Percentiles rank a stretch among this genome's conserved stretches.
phyloP scores from a whole-genome alignment of 139 green algal species.

The Chloropicon primus region DNA sequence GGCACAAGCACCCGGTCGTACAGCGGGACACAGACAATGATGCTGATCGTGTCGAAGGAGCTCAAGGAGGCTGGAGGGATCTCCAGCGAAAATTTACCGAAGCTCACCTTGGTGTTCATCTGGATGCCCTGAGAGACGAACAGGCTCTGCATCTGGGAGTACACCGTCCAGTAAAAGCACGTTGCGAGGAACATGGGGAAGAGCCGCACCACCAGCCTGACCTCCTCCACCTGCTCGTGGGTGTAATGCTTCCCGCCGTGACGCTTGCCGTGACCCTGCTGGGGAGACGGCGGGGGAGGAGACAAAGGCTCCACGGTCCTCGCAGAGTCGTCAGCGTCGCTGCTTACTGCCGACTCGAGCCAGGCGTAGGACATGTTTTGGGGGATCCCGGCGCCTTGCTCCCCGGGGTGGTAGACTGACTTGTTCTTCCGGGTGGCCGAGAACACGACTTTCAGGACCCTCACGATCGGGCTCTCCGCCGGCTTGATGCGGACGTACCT shows the following conservation, averaged over 20 bases:
- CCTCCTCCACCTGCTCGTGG: constrained; percentile 67
- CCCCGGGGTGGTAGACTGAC: too few relatives aligned
- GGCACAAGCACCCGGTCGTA: constrained; percentile 69
- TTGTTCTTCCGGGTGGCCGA: background rate
- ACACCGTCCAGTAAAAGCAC: constrained; percentile 84
- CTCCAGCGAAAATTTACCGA: constrained; percentile 13
- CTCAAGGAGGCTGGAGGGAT: constrained; percentile 72
- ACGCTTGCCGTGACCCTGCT: too few relatives aligned
- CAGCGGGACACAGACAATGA: constrained; percentile 68
- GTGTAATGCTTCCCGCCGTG: background rate
- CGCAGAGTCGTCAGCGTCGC: background rate
- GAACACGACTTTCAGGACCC: background rate
- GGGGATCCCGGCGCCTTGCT: too few relatives aligned
- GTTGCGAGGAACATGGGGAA: constrained; percentile 78
- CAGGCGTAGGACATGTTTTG: constrained; percentile 4
- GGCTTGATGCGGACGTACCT: background rate
- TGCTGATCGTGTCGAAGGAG: constrained; percentile 72
- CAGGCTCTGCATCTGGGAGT: constrained; percentile 77
- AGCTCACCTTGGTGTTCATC: constrained; percentile 46
- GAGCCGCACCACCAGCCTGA: constrained; percentile 79
- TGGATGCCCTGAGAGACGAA: constrained; percentile 73
- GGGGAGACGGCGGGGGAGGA: too few relatives aligned
- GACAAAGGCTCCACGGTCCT: background rate
- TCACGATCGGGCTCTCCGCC: background rate
- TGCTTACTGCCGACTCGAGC: background rate